Evolutionary conservation across 169 alveolate genomes (phyloP), one percentile per base, ranked within the genome.

Genomic region (Eimeria zaria): DNA sequence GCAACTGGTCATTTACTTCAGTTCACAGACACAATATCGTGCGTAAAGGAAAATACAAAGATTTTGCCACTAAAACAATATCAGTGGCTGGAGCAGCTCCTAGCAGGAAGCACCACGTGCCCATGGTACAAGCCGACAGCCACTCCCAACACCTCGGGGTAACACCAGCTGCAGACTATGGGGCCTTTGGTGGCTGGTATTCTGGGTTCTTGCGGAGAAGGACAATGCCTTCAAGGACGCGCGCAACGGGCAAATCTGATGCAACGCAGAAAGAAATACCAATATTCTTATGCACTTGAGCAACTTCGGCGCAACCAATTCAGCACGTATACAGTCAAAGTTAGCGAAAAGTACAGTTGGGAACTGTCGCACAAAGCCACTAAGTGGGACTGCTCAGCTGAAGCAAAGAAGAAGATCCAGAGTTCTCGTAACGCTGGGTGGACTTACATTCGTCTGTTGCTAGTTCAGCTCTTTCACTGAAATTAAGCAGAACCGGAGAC

Each of bases 401-500:
- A 36, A 55, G 58, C 48, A 83, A 83, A 73, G 14, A 36, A 36
- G 73, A 16, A 8, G 0, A 84, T 20, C 90, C 90, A 44, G 51
- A 30, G 74, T 81, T 30, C 90, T 20, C 33, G 22, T 46, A 67
- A 9, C 27, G 0, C 1, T 87, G 27, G 33, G 44, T 16, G 62
- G 76, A 58, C 97, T 95, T 87, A 95, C 97, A 97, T 33, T 97
- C 97, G 44, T 97, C 98, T 39, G 96, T 95, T 60, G 97, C 98
- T 85, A 97, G 95, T 89, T 97, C 98, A 41, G 98, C 98, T 64
- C 98, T 80, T 93, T 97, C 98, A 88, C 96, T 83, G 89, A 78
- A 89, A 78, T 91, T 85, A n/a, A 96, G 97, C 44, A 97, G 95
- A 53, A 99, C 99, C 36, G 99, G 99, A 14, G 99, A 99, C 44